Conservation (phyloP, 1,284 basidiomycete genomes). For the Apiotrichum brassicae region DNA sequence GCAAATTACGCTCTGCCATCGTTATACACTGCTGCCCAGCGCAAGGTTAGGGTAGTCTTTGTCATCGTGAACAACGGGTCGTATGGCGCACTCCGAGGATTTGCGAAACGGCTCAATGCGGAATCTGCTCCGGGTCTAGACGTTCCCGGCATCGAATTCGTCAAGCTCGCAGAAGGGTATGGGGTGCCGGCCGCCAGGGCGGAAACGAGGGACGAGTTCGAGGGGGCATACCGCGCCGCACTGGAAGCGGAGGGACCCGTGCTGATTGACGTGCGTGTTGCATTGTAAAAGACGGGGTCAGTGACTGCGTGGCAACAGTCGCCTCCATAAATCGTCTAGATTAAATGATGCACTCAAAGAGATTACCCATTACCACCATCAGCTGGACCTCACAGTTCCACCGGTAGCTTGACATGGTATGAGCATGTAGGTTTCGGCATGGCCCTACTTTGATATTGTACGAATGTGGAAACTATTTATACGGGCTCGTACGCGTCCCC, state of each 20-base stretch:
- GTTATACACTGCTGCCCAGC: conserved; percentile 8
- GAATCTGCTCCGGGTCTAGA: conserved; percentile 5
- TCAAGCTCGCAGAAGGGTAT: conserved; percentile 8
- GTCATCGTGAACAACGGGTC: conserved; percentile 12
- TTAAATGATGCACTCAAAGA: too few relatives aligned
- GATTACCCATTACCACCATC: too few relatives aligned
- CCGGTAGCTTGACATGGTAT: too few relatives aligned
- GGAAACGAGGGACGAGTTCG: conserved; percentile 2
- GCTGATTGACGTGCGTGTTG: conserved; percentile 9
- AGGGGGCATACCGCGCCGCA: conserved; percentile 4
- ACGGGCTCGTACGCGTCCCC: too few relatives aligned
- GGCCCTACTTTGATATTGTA: too few relatives aligned
- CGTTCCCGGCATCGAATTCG: conserved; percentile 15
- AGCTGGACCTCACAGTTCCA: too few relatives aligned
- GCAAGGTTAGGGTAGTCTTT: conserved; percentile 7
- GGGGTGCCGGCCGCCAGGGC: conserved; percentile 6
- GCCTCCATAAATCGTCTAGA: too few relatives aligned
- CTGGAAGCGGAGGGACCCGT: conserved; percentile 4
- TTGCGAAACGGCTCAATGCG: conserved; percentile 4
- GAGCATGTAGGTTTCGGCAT: too few relatives aligned
- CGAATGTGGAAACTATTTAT: too few relatives aligned
- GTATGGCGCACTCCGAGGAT: conserved; percentile 11
- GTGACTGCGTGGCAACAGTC: too few relatives aligned
- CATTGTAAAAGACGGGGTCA: neutral
- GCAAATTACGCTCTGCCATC: conserved; percentile 12